Evolutionary conservation across 345 rosid genomes (phyloP), one percentile per base, ranked within the genome.

Genomic region (Aethionema arabicum): DNA sequence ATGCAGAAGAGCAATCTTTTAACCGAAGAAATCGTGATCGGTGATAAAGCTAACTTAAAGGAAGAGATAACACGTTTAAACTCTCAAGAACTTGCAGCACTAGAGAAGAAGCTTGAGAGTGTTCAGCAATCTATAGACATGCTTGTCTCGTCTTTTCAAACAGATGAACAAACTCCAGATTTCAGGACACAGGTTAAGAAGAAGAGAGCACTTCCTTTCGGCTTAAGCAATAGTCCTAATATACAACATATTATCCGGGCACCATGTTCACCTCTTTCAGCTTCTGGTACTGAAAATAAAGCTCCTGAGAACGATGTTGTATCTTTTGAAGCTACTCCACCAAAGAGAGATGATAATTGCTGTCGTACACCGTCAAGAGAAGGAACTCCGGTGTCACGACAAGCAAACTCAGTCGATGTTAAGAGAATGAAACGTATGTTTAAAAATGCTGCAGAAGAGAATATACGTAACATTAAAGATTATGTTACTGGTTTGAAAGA

Each of bases 401-500:
- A 82, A 70, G 70, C 85, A 51, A 84, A 76, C 56, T 89, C 98
- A 14, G 85, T 92, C 30, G 85, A 87, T 78, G 91, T 92, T 69
- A 89, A 85, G 79, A 89, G 91, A 78, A 75, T 92, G 88, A 83
- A 89, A 67, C 83, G 87, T 62, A 84, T 92, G 96, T 92, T 87
- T 77, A 89, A 83, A 84, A 83, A 79, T 75, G 98, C 98, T 37
- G 93, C 96, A 9, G 98, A 92, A 79, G 98, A 89, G 65, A 89
- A 92, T 66, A 84, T 89, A 43, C 78, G 79, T 12, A 92, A 82
- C 77, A 92, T 92, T 52, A 85, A 79, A 81, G 78, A 77, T 56
- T 92, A 92, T 65, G 95, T 92, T 59, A 82, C 95, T 31, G 91
- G 87, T 69, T 56, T 92, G 65, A 87, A 92, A 79, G 98, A 92